A percentile compares a stretch with the other conserved stretches of the same genome.
Evolutionary conservation across 208 protist species (phyloP).

Genomic region (Trypanosomatidae sp.): DNA sequence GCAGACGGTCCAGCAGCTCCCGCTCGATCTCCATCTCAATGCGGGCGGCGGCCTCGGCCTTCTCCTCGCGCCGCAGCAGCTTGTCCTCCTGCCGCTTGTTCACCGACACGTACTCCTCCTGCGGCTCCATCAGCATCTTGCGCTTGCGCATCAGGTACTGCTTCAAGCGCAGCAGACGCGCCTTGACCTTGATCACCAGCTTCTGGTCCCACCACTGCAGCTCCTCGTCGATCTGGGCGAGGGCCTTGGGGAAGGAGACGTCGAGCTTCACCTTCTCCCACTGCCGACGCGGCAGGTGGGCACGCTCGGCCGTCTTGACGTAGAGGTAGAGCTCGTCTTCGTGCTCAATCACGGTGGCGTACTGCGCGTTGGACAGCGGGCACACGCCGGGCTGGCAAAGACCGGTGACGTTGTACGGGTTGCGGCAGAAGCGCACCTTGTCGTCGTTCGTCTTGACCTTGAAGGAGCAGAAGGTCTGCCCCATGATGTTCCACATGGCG

Average conservation of each 20-base stretch:
- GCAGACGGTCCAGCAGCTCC: conserved; percentile 97
- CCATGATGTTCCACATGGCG: conserved; percentile 93
- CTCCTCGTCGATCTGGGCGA: conserved; percentile 96
- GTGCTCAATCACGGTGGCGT: conserved; percentile 98
- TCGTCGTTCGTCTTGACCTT: conserved; percentile 92
- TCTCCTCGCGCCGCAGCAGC: conserved; percentile 94
- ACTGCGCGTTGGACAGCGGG: conserved; percentile 98
- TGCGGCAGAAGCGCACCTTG: conserved; percentile 98
- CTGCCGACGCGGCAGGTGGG: conserved; percentile 96
- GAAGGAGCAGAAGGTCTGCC: conserved; percentile 93
- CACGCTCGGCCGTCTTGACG: conserved; percentile 99
- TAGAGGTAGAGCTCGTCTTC: conserved; percentile 97
- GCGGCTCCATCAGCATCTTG: conserved; percentile 93
- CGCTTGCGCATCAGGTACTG: conserved; percentile 98
- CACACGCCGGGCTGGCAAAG: conserved; percentile 97
- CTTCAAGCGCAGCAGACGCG: conserved; percentile 97
- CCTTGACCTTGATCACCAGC: conserved; percentile 97
- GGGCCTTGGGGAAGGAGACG: conserved; percentile 95
- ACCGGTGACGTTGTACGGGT: conserved; percentile 99
- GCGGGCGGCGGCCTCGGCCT: conserved; percentile 96
- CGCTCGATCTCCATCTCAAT: conserved; percentile 97
- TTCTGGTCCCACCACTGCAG: conserved; percentile 97
- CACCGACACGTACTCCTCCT: conserved; percentile 95
- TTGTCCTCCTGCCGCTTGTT: conserved; percentile 98
- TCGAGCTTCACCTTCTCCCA: conserved; percentile 99